Percentiles rank a stretch among this genome's conserved stretches.
phyloP scores from a whole-genome alignment of 148 eudicot species.

The Cornus kousa region DNA sequence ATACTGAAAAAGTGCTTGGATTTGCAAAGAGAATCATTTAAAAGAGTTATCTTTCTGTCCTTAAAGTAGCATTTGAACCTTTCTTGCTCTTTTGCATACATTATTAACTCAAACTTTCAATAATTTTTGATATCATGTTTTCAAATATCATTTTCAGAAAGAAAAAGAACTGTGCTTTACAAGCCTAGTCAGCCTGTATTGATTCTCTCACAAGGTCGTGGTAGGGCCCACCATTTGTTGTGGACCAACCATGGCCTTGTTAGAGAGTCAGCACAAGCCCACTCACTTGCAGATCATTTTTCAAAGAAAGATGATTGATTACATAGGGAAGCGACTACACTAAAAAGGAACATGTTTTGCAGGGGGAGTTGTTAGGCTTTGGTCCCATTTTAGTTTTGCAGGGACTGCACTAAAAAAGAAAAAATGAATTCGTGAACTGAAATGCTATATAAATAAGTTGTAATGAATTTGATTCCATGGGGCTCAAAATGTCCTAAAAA shows the following conservation, averaged over 20 bases:
- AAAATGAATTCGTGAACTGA: not conserved
- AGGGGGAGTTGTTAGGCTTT: not conserved
- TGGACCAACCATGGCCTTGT: too few relatives aligned
- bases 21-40: not conserved
- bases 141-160: too few relatives aligned
- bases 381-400: not conserved
- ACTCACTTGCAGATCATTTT: too few relatives aligned
- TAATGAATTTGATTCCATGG: not conserved
- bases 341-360: too few relatives aligned
- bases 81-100: not conserved
- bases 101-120: not conserved
- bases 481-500: not conserved
- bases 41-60: not conserved
- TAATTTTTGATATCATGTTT: too few relatives aligned
- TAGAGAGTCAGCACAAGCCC: too few relatives aligned
- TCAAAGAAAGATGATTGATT: too few relatives aligned
- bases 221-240: too few relatives aligned
- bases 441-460: not conserved
- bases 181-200: too few relatives aligned
- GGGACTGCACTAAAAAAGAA: not conserved
- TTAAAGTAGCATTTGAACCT: not conserved
- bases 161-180: too few relatives aligned
- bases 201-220: too few relatives aligned
- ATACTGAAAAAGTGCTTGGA: not conserved
- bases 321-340: too few relatives aligned